Base-by-base conservation (phyloP, 345 rosid species). In the Melaleuca quinquenervia region DNA sequence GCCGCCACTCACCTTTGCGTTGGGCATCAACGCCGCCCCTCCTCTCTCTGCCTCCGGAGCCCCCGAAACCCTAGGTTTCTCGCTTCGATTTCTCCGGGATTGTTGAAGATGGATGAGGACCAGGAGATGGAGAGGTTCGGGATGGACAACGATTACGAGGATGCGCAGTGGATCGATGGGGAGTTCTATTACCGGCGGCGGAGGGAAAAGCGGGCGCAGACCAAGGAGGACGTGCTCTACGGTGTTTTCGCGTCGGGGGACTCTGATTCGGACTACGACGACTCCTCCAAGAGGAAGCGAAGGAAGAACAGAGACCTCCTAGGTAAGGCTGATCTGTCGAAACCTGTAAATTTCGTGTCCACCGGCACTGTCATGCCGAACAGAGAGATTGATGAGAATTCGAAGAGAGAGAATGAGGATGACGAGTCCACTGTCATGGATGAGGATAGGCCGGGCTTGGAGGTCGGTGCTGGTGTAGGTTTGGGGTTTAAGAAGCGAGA, bases 51-150 rank as follows among this genome's bases (percentile, higher is more conserved):
- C n/a, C n/a, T n/a, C n/a, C n/a, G n/a, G n/a, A n/a, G n/a, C n/a
- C n/a, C n/a, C 41, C 41, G 4, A 52, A 18, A 52, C 54, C 22
- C 54, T 18, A 52, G 22, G 54, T 1, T 52, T 11, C 54, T 52
- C 16, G 22, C 22, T 52, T 52, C 54, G 8, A 7, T 18, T 18
- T 52, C 54, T 18, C 21, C 22, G 22, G 21, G 22, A 18, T 18
- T 52, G 54, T 52, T 2, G 82, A 89, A 88, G 74, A 94, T 94
- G 99, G 98, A 96, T 51, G 98, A 95, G 52, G 87, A 94, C 70
- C 96, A 95, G 86, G 98, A 95, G 87, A 95, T 91, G 98, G 99
- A 95, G 87, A 92, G 93, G 82, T 95, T 95, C 85, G 91, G 90
- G 32, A 90, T 92, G 96, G 96, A 96, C 27, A 96, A 95, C 83